Base-by-base conservation (phyloP, 768 basidiomycete species). In the Hygrophorus russula region DNA sequence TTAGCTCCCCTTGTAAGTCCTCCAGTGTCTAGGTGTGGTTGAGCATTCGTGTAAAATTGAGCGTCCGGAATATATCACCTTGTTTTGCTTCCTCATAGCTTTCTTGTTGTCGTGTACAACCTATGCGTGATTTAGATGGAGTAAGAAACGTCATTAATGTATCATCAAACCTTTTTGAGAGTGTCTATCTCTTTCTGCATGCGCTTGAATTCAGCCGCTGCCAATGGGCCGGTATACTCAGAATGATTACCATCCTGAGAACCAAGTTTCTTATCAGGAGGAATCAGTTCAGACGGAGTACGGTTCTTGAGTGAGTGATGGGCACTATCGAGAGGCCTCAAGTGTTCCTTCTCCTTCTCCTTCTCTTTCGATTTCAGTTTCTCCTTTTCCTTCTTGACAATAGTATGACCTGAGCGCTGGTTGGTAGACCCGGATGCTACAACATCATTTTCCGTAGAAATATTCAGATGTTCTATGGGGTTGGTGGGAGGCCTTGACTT, bases 151-250 rank as follows among this genome's bases (percentile, higher is more conserved):
- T 10, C 7, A n/a, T 5, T 12, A 18, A 15, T 19, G 18, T 20
- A 11, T 2, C 5, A 34, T 13, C 20, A 17, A 20, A 68, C 52
- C 53, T 66, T 74, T 58, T 74, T 78, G 48, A 78, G 62, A 4
- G 48, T 44, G 38, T 82, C 78, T 4, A 80, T 52, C 49, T 86
- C 80, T 28, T 65, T 69, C 56, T 67, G 74, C 58, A 80, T 57
- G 30, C 65, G 66, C n/a, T 71, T 70, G 42, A 67, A 67, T 51
- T 80, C 77, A 10, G 70, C 65, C 10, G 59, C 53, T 4, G 71
- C 66, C 47, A 70, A 46, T 6, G 69, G 56, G 0, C 68, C 68
- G 33, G 53, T 44, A 41, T 51, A 59, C 9, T 45, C 44, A 11
- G 37, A 39, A 9, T 33, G 38, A 20, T 9, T n/a, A 24, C 24